Evolutionary conservation across 2,329 filamentous ascomycete species (phyloP), one percentile per base, ranked within the genome.

Genomic region (Colletotrichum lindemuthianum): DNA sequence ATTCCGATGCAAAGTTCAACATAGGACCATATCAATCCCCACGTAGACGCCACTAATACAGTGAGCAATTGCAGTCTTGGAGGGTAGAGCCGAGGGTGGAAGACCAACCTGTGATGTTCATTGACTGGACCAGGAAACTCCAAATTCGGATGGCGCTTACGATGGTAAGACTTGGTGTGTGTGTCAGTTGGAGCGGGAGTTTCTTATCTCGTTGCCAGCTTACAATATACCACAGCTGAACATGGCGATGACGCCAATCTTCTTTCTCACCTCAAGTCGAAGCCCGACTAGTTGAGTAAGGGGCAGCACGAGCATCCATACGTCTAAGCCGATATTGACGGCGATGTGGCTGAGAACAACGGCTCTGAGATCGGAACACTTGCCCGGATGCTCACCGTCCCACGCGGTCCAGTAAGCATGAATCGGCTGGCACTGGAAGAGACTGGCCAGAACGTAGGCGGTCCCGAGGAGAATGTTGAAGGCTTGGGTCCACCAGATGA

Each of bases 231-330:
- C 55, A 9, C 52, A n/a, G 8, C 54, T 45, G 10, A 63, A 63
- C 60, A 63, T 63, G 2, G 39, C 32, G 15, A 63, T 48, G 1
- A 59, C 48, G 4, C 39, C 54, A 11, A 58, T 10, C 48, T 63
- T 63, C 13, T 59, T 52, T 13, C 32, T 45, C 1, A 8, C 9
- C 4, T 34, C 34, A 6, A 63, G 33, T 7, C 59, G 52, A 2
- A 63, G 34, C 9, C 32, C 41, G 2, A 34, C 47, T 2, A 63
- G n/a, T 13, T 59, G 60, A 2, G 47, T 36, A 7, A 8, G 40
- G 4, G 60, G 60, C 3, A 63, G 12, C 3, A 53, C 16, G 11
- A 63, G 60, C 60, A 63, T 53, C 54, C 54, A 59, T 2, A 53
- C 32, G 9, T 63, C 60, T 24, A 63, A 7, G 1, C 15, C 34